Conservation (phyloP, 306 rosid species). For the Chamaecrista fasciculata region DNA sequence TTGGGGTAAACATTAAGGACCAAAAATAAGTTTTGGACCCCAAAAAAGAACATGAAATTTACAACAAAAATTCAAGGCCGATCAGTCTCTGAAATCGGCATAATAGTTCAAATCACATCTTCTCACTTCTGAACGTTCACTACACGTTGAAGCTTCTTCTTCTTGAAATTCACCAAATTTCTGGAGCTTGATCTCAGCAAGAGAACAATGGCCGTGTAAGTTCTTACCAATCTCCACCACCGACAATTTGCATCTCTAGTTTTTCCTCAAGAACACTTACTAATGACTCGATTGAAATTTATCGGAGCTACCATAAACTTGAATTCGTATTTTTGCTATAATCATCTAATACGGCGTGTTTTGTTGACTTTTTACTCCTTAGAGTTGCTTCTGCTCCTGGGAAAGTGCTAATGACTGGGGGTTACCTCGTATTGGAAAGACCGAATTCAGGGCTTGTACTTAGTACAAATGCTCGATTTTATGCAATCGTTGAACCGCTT, state of each 20-base stretch:
- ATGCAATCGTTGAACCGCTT: conserved; percentile 70
- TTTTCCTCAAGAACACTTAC: neutral
- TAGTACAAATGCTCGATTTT: conserved; percentile 80
- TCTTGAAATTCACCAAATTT: neutral
- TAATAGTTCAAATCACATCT: neutral
- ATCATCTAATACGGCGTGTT: neutral
- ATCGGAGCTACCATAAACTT: neutral
- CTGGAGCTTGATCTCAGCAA: neutral
- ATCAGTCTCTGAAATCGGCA: neutral
- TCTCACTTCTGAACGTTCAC: neutral
- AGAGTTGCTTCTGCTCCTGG: conserved; percentile 88
- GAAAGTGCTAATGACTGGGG: conserved; percentile 75
- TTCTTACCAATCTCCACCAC: neutral
- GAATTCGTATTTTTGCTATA: neutral
- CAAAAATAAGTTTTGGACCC: too few species aligned
- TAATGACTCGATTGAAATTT: neutral
- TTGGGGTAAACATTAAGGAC: too few species aligned
- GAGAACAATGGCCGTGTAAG: conserved; percentile 31
- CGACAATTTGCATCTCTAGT: neutral
- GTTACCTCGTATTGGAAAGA: conserved; percentile 73
- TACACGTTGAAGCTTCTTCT: neutral
- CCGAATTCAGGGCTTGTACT: conserved; percentile 81
- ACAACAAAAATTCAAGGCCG: neutral
- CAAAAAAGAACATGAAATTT: too few species aligned
- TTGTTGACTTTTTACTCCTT: neutral